Evolutionary conservation across 306 rosid genomes (phyloP).

Genomic region (Trifolium dubium): DNA sequence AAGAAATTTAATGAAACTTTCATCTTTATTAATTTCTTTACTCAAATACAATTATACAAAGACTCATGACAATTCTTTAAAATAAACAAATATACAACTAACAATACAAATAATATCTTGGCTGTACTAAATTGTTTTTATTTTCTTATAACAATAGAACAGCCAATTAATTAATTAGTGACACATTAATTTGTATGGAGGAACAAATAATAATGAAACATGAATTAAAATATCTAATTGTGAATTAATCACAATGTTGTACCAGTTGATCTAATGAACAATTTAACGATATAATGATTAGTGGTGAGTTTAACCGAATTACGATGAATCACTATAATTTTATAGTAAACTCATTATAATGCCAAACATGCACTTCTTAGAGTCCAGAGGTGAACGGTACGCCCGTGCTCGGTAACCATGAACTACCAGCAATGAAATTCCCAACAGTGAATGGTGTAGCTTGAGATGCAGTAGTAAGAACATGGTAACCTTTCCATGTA

Average conservation of each 20-base stretch:
- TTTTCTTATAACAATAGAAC: background rate
- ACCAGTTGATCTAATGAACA: background rate
- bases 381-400: conserved; percentile 73
- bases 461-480: conserved; percentile 65
- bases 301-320: background rate
- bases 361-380: background rate
- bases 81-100: background rate
- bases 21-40: conserved; percentile 11
- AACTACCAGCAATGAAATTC: conserved; percentile 60
- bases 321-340: background rate
- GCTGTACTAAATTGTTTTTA: background rate
- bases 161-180: background rate
- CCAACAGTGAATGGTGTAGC: conserved; percentile 72
- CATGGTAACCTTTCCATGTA: conserved; percentile 68
- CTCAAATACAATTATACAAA: background rate
- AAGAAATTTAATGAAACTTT: background rate
- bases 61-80: background rate
- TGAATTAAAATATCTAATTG: background rate
- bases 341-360: background rate
- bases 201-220: background rate
- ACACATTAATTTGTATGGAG: background rate
- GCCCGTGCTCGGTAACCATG: conserved; percentile 65
- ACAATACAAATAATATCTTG: background rate
- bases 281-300: background rate
- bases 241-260: background rate